Conservation (phyloP, 108 stramenopile genomes). For the Nitzschia sp. region DNA sequence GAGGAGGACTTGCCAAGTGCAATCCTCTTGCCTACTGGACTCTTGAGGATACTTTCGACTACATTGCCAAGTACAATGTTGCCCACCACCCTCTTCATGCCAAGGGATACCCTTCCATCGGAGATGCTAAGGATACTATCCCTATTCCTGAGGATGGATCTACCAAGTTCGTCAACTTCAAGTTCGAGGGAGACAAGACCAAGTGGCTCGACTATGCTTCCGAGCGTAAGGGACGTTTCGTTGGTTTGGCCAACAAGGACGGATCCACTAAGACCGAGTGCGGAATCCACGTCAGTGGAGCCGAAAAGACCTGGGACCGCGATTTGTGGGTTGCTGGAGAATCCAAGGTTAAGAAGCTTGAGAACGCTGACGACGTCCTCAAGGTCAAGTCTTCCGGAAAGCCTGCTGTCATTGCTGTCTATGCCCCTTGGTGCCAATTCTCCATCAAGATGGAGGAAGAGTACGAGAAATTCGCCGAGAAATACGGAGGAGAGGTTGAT, state of each 20-base stretch:
- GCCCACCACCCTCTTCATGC: constrained; percentile 96
- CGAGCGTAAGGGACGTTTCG: constrained; percentile 95
- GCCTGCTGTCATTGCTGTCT: constrained; percentile 80
- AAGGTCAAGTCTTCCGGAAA: constrained; percentile 70
- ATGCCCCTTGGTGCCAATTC: constrained; percentile 93
- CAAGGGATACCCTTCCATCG: constrained; percentile 94
- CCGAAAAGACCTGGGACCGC: constrained; percentile 88
- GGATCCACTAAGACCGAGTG: constrained; percentile 98
- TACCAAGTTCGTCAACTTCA: constrained; percentile 74
- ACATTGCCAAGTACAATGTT: constrained; percentile 94
- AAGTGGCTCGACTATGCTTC: constrained; percentile 94
- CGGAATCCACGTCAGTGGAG: constrained; percentile 93
- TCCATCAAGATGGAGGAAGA: constrained; percentile 86
- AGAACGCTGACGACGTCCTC: constrained; percentile 62
- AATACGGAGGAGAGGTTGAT: constrained; percentile 49
- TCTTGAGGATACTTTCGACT: constrained; percentile 95
- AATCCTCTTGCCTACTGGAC: constrained; percentile 98
- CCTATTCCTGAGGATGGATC: constrained; percentile 88
- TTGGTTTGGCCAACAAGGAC: constrained; percentile 93
- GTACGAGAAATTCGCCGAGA: constrained; percentile 68
- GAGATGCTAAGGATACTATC: constrained; percentile 94
- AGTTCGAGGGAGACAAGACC: constrained; percentile 83
- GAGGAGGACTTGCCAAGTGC: constrained; percentile 91
- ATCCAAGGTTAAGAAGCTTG: constrained; percentile 69
- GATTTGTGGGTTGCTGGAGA: constrained; percentile 80